Evolutionary conservation across 768 basidiomycete genomes (phyloP).

Genomic region (Cyathus striatus): DNA sequence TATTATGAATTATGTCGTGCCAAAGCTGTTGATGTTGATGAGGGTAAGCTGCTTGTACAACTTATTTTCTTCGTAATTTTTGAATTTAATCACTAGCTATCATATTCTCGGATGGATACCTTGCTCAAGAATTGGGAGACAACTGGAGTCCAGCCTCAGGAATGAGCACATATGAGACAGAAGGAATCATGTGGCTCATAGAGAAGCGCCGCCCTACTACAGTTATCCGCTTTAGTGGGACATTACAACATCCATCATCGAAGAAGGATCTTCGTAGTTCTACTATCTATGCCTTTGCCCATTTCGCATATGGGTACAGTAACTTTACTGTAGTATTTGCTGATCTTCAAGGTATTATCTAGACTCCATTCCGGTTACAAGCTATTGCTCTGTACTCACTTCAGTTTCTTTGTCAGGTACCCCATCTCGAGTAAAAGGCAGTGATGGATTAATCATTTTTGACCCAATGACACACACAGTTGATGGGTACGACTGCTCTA

Average conservation of each 20-base stretch:
- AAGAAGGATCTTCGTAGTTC: not conserved
- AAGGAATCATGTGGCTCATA: not conserved
- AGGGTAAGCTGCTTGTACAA: not conserved
- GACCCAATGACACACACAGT: not conserved
- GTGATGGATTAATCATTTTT: not conserved
- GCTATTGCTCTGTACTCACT: not conserved
- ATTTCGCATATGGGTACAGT: not conserved
- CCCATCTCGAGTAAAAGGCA: not conserved
- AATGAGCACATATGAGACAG: not conserved
- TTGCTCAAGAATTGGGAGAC: not conserved
- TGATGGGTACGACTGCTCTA: not conserved
- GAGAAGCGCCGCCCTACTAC: not conserved
- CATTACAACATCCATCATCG: not conserved
- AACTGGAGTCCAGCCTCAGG: not conserved
- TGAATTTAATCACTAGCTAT: not conserved
- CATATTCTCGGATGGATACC: not conserved
- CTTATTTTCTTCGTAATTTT: not conserved
- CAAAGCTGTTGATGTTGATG: not conserved
- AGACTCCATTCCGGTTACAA: not conserved
- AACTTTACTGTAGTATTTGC: not conserved
- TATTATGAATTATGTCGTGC: not conserved
- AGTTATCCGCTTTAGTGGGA: not conserved
- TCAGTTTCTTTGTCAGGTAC: not conserved
- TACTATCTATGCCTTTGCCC: not conserved
- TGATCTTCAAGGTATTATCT: not conserved